A percentile compares a stretch with the other conserved stretches of the same genome.
These are phyloP conservation scores for Botryosphaeria dothidea DNA, from an alignment of 2,329 filamentous ascomycete genomes.

Conservation along the genomic window DNA sequence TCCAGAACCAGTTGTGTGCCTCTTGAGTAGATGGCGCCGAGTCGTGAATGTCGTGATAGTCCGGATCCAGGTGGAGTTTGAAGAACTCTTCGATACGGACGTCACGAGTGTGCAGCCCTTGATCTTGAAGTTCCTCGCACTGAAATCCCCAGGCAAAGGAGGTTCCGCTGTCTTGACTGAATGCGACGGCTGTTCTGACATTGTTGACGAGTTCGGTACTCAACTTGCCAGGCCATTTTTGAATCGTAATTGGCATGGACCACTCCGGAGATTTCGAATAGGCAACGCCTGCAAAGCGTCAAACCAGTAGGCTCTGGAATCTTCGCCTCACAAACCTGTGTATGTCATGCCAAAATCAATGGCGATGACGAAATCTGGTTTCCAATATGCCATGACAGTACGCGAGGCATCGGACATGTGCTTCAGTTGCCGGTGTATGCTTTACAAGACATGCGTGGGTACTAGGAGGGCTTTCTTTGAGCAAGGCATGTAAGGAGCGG, in stretches of 20 bases:
- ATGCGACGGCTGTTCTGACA: not conserved
- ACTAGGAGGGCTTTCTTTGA: too few relatives aligned
- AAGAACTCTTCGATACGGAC: not conserved
- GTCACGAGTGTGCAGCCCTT: not conserved
- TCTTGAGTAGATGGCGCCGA: not conserved
- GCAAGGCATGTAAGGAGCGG: not conserved
- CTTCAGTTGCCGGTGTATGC: too few relatives aligned
- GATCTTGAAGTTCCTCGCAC: not conserved
- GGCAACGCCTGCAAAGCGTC: not conserved
- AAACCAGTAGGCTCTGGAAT: not conserved
- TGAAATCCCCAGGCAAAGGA: not conserved
- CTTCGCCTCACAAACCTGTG: not conserved
- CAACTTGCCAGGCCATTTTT: not conserved
- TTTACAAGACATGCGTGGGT: too few relatives aligned
- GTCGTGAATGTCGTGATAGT: not conserved
- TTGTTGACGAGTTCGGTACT: not conserved
- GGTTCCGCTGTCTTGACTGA: not conserved
- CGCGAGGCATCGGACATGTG: too few relatives aligned
- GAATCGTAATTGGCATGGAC: conserved; percentile 1
- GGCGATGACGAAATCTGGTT: not conserved
- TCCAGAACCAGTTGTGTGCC: not conserved
- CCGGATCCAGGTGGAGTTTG: not conserved
- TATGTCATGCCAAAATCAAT: conserved; percentile 17
- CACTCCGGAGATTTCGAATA: conserved; percentile 11
- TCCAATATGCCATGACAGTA: not conserved